phyloP scores from a whole-genome alignment of 805 yeast species.

The Cyberlindnera saturnus region DNA sequence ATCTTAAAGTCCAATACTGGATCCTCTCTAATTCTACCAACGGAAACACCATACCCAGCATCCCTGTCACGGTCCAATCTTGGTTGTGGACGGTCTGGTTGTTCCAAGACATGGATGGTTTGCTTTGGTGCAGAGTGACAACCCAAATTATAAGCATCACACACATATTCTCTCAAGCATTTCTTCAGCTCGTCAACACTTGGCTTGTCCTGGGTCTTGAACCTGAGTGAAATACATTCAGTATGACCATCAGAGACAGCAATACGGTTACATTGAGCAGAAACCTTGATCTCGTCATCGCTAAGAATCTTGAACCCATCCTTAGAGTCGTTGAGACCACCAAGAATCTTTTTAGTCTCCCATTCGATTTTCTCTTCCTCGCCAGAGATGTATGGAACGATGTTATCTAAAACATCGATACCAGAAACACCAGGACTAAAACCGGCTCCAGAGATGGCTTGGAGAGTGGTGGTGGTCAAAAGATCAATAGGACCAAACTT shows the following conservation, averaged over 20 bases:
- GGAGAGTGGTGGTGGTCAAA: constrained; percentile 85
- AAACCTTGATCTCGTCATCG: constrained; percentile 71
- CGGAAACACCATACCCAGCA: constrained; percentile 87
- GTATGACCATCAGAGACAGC: constrained; percentile 98
- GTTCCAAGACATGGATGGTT: constrained; percentile 87
- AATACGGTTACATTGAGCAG: constrained; percentile 96
- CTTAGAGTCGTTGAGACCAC: constrained; percentile 46
- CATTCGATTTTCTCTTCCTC: constrained; percentile 98
- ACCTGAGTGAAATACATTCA: constrained; percentile 84
- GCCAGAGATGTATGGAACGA: constrained; percentile 91
- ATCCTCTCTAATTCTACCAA: constrained; percentile 91
- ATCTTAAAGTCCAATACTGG: constrained; percentile 91
- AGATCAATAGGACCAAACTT: constrained; percentile 85
- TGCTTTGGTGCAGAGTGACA: constrained; percentile 93
- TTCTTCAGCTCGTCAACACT: constrained; percentile 72
- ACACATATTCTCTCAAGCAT: constrained; percentile 62
- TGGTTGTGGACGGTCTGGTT: constrained; percentile 94
- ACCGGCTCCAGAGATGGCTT: constrained; percentile 98
- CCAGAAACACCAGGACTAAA: constrained; percentile 97
- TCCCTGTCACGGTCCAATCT: constrained; percentile 95
- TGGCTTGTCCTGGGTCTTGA: constrained; percentile 80
- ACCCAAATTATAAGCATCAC: constrained; percentile 74
- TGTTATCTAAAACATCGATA: constrained; percentile 89
- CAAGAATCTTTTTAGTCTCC: constrained; percentile 95
- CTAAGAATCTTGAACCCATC: constrained; percentile 51